Conservation (phyloP, 768 basidiomycete genomes). For the Kwoniella sp. region DNA sequence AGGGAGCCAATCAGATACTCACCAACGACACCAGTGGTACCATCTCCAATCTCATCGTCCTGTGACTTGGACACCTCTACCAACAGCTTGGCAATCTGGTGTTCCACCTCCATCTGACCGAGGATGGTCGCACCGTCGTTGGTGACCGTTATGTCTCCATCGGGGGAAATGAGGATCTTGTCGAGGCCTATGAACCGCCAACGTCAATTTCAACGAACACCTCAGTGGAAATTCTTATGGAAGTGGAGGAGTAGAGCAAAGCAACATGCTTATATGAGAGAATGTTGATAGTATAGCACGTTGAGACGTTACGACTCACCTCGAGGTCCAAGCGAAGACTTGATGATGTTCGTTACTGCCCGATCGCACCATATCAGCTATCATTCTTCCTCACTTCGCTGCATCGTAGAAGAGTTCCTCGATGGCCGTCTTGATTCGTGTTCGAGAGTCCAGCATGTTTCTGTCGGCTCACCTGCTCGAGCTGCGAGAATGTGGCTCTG, state of each 20-base stretch:
- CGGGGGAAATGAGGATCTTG: slow-evolving; percentile 64
- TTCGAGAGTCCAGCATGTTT: too few species aligned
- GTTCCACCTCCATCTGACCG: slow-evolving; percentile 98
- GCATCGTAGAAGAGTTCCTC: too few species aligned
- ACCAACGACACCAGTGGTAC: slow-evolving; percentile 99
- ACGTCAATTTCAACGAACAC: background rate
- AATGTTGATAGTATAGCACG: background rate
- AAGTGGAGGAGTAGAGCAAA: background rate
- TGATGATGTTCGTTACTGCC: slow-evolving; percentile 90
- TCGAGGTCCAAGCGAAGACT: slow-evolving; percentile 91
- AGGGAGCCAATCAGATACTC: slow-evolving; percentile 57
- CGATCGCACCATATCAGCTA: background rate
- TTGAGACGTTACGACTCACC: slow-evolving; percentile 61
- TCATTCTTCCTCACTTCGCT: background rate
- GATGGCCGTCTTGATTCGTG: background rate
- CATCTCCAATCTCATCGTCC: slow-evolving; percentile 99
- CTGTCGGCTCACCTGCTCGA: slow-evolving; percentile 56
- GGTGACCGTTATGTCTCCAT: slow-evolving; percentile 98
- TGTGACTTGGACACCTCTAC: slow-evolving; percentile 88
- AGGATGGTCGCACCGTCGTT: slow-evolving; percentile 99
- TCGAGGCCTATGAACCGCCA: too few species aligned
- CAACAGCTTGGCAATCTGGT: slow-evolving; percentile 96
- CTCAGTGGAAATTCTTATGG: background rate
- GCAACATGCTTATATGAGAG: background rate
- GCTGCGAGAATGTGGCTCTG: slow-evolving; percentile 88